These are phyloP conservation scores for Davidsoniella virescens DNA, from an alignment of 2,329 filamentous ascomycete genomes.

Conservation along the genomic window DNA sequence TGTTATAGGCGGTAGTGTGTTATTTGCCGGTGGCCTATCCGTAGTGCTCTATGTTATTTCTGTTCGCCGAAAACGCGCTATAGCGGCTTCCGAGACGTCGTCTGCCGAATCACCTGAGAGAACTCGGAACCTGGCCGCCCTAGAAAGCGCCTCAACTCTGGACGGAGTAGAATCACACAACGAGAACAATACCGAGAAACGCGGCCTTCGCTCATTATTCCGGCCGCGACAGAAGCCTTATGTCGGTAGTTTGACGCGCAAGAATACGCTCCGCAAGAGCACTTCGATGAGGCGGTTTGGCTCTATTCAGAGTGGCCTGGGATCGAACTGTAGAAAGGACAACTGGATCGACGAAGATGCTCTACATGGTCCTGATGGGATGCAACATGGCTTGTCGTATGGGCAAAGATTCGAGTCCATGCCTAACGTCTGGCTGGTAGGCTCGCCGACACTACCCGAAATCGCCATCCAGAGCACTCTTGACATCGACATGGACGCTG, in stretches of 20 bases:
- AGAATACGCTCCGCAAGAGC: not conserved
- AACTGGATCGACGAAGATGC: conserved; percentile 9
- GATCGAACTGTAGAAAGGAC: not conserved
- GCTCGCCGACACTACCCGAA: conserved; percentile 8
- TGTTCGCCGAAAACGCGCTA: conserved; percentile 16
- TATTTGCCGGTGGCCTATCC: conserved; percentile 28
- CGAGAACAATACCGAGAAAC: not conserved
- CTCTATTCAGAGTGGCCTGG: not conserved
- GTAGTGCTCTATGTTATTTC: conserved; percentile 27
- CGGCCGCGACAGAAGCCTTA: not conserved
- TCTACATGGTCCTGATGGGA: not conserved
- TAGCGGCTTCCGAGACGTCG: not conserved
- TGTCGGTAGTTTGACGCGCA: not conserved
- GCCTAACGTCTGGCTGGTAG: conserved; percentile 1
- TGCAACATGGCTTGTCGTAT: not conserved
- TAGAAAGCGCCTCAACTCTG: not conserved
- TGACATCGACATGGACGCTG: not conserved
- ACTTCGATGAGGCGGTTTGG: not conserved
- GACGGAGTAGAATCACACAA: not conserved
- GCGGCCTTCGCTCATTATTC: not conserved
- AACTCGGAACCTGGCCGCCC: not conserved
- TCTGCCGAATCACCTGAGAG: not conserved
- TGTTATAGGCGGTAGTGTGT: conserved; percentile 29
- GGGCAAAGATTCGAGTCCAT: not conserved
- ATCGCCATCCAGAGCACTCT: not conserved